phyloP scores from a whole-genome alignment of 805 yeast genomes.

The Brettanomyces nanus region DNA sequence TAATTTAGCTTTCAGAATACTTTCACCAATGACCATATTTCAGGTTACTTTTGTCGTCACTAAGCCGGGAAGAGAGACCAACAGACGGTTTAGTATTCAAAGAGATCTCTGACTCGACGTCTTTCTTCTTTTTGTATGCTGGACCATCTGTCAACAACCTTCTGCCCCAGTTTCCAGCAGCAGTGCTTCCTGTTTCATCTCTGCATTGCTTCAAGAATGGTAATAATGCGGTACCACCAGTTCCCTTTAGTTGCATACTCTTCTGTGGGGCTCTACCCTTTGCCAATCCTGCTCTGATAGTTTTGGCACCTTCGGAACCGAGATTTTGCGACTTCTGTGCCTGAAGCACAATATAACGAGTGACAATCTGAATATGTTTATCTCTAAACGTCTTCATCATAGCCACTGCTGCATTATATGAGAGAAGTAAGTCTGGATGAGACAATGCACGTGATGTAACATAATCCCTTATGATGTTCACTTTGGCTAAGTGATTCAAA shows the following conservation, averaged over 20 bases:
- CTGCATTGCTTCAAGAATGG: slow-evolving; percentile 93
- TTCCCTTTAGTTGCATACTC: slow-evolving; percentile 61
- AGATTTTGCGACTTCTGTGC: slow-evolving; percentile 48
- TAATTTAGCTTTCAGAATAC: too few species aligned
- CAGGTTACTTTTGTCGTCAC: slow-evolving; percentile 18
- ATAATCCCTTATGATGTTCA: slow-evolving; percentile 54
- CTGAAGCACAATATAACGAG: slow-evolving; percentile 77
- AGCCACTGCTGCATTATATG: slow-evolving; percentile 85
- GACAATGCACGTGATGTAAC: slow-evolving; percentile 37
- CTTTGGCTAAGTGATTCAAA: slow-evolving; percentile 48
- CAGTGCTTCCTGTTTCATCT: slow-evolving; percentile 91
- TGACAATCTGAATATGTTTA: slow-evolving; percentile 87
- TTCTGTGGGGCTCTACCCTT: slow-evolving; percentile 29
- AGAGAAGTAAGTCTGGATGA: slow-evolving; percentile 50
- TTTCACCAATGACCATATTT: slow-evolving; percentile 24
- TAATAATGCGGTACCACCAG: slow-evolving; percentile 88
- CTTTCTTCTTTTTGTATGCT: slow-evolving; percentile 9
- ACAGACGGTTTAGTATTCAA: slow-evolving; percentile 7
- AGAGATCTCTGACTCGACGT: not conserved
- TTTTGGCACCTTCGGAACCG: slow-evolving; percentile 41
- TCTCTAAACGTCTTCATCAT: slow-evolving; percentile 85
- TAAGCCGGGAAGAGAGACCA: slow-evolving; percentile 27
- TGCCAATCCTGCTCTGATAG: slow-evolving; percentile 62
- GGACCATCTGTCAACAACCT: slow-evolving; percentile 52
- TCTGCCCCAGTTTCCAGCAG: slow-evolving; percentile 90